Evolutionary conservation across 2,329 filamentous ascomycete genomes (phyloP).

Genomic region (Zalaria sp.): DNA sequence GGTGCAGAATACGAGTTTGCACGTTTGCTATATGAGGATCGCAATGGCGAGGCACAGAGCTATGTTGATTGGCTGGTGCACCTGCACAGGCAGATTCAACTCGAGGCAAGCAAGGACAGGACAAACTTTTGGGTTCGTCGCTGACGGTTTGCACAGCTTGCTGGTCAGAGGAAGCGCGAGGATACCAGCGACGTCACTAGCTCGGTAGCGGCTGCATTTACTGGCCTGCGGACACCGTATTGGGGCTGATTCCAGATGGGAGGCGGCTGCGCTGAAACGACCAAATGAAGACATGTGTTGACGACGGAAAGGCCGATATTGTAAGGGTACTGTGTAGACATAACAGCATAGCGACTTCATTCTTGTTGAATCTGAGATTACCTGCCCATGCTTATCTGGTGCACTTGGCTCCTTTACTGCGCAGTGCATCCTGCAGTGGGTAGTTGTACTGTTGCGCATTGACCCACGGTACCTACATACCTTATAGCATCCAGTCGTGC

Average conservation of each 20-base stretch:
- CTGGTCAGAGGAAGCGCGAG: conserved; percentile 58
- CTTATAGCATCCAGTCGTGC: no score
- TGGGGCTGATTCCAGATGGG: conserved; percentile 16
- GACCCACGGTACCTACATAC: no score
- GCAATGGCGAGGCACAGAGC: conserved; percentile 94
- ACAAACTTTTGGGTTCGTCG: not conserved
- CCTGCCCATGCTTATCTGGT: no score
- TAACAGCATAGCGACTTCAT: no score
- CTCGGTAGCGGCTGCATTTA: conserved; percentile 17
- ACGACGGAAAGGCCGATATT: no score
- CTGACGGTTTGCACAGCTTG: conserved; percentile 24
- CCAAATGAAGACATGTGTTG: not conserved
- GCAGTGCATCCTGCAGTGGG: no score
- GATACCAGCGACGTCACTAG: conserved; percentile 22
- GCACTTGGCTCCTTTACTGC: no score
- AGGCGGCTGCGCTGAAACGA: not conserved
- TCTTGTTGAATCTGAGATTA: no score
- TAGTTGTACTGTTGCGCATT: no score
- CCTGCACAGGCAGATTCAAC: conserved; percentile 80
- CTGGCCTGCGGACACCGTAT: conserved; percentile 24
- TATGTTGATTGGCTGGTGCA: conserved; percentile 98
- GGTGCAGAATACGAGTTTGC: conserved; percentile 97
- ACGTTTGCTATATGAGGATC: conserved; percentile 75
- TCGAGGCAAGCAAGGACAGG: conserved; percentile 44
- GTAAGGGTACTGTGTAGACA: no score